These are phyloP conservation scores for Trichoderma oligosporum DNA, from an alignment of 2,329 filamentous ascomycete genomes.

Conservation along the genomic window DNA sequence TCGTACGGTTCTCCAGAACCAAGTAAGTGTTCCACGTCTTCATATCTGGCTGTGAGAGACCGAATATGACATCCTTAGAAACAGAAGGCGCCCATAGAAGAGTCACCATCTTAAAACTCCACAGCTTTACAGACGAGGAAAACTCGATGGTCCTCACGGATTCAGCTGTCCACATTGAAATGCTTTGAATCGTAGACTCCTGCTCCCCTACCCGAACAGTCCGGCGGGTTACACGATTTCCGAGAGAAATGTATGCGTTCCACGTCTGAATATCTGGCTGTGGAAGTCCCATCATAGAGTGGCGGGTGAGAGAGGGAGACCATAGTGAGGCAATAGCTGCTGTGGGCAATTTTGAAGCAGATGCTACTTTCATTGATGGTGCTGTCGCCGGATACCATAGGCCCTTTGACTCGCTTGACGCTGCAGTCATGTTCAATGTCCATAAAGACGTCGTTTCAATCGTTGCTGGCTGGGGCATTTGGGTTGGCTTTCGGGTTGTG, in stretches of 20 bases:
- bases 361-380: no score
- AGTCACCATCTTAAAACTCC: not conserved
- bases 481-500: not conserved
- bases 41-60: conserved; percentile 10
- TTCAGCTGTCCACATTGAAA: not conserved
- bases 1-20: not conserved
- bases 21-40: conserved; percentile 1
- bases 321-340: not conserved
- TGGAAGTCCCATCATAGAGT: not conserved
- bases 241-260: conserved; percentile 6
- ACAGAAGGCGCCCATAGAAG: conserved; percentile 6
- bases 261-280: conserved; percentile 10
- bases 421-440: not conserved
- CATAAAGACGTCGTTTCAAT: conserved; percentile 14
- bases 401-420: not conserved
- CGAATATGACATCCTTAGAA: not conserved
- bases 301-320: not conserved
- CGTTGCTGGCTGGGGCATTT: not conserved
- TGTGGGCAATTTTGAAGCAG: not conserved
- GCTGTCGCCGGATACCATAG: not conserved
- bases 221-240: not conserved
- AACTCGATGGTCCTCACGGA: not conserved
- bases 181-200: not conserved
- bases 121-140: not conserved
- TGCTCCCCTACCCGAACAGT: not conserved